These are phyloP conservation scores for Boletus sp. DNA, from an alignment of 768 basidiomycete species.

Conservation along the genomic window DNA sequence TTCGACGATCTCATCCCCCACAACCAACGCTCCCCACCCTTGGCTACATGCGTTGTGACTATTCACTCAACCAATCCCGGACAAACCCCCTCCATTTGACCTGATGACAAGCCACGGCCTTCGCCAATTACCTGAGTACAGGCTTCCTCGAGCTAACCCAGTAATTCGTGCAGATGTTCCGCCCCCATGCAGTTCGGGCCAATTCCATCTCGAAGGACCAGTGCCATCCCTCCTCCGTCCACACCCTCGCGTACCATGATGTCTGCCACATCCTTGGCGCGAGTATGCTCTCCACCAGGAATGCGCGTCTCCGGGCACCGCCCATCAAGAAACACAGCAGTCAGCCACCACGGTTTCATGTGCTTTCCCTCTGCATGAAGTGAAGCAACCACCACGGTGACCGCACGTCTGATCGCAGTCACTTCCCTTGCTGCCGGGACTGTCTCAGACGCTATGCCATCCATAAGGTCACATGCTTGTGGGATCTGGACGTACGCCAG, in stretches of 20 bases:
- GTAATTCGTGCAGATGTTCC: conserved; percentile 39
- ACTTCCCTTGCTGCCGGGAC: conserved; percentile 67
- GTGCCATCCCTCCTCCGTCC: conserved; percentile 5
- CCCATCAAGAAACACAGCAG: conserved; percentile 56
- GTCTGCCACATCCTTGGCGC: conserved; percentile 41
- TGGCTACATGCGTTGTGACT: conserved; percentile 15
- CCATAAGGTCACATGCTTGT: conserved; percentile 52
- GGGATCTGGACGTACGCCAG: conserved; percentile 46
- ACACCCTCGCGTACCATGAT: conserved; percentile 34
- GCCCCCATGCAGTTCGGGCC: conserved; percentile 74
- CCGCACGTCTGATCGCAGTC: conserved; percentile 58
- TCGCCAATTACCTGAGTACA: conserved; percentile 12
- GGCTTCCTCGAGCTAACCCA: conserved; percentile 34
- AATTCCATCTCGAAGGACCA: conserved; percentile 47
- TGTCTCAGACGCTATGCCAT: conserved; percentile 75
- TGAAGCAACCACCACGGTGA: conserved; percentile 36
- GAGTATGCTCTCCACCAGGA: conserved; percentile 23
- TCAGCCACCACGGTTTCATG: conserved; percentile 74
- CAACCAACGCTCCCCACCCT: conserved; percentile 49
- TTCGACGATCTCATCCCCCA: conserved; percentile 50
- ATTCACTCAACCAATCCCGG: conserved; percentile 34
- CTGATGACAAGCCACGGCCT: conserved; percentile 63
- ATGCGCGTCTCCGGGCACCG: conserved; percentile 39
- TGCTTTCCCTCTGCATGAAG: conserved; percentile 18
- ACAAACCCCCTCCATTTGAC: conserved; percentile 62